Evolutionary conservation across 1,284 basidiomycete genomes (phyloP).

Genomic region (Schizopora paradoxa): DNA sequence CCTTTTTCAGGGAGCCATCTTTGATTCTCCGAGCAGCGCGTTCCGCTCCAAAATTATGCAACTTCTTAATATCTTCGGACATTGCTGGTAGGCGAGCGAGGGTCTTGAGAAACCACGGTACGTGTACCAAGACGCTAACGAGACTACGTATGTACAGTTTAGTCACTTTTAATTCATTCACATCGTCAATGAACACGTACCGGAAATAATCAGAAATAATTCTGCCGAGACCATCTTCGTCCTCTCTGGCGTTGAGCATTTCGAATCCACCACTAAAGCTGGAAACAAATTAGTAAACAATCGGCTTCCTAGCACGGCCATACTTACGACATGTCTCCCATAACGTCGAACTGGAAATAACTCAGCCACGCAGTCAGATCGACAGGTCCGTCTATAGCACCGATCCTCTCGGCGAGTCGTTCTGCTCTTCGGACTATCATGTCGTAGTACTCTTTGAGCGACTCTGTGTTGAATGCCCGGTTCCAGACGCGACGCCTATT

Average conservation of each 20-base stretch:
- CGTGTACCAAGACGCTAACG: slow-evolving; percentile 7
- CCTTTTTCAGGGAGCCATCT: slow-evolving; percentile 27
- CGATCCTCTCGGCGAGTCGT: slow-evolving; percentile 31
- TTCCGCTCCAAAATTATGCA: slow-evolving; percentile 13
- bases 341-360: slow-evolving; percentile 32
- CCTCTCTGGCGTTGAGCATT: slow-evolving; percentile 23
- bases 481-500: slow-evolving; percentile 38
- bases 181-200: no score
- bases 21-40: slow-evolving; percentile 14
- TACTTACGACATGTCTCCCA: slow-evolving; percentile 33
- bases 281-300: not conserved
- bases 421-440: slow-evolving; percentile 28
- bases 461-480: slow-evolving; percentile 33
- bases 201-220: slow-evolving; percentile 16
- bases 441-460: slow-evolving; percentile 36
- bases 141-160: not conserved
- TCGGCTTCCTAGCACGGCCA: not conserved
- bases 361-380: slow-evolving; percentile 33
- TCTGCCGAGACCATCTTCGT: slow-evolving; percentile 16
- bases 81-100: slow-evolving; percentile 5
- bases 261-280: slow-evolving; percentile 24
- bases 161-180: no score
- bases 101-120: slow-evolving; percentile 7
- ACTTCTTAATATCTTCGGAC: not conserved
- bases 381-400: slow-evolving; percentile 9